A percentile compares a stretch with the other conserved stretches of the same genome.
Evolutionary conservation across 768 basidiomycete species (phyloP).

Genomic region (Crucibulum laeve): DNA sequence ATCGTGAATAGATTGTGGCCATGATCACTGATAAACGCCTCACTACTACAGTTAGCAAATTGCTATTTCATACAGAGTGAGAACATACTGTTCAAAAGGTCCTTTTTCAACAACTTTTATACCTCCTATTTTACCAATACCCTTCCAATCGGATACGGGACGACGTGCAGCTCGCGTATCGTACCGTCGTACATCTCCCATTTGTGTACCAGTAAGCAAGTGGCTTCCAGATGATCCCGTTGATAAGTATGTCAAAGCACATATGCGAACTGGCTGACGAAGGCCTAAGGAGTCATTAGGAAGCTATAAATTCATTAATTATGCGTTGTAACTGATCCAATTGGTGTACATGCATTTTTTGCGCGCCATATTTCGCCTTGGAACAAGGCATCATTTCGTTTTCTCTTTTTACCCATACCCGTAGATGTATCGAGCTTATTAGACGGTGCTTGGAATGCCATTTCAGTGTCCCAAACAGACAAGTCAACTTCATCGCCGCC

Average conservation of each 20-base stretch:
- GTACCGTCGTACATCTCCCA: slow-evolving; percentile 73
- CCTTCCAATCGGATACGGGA: slow-evolving; percentile 67
- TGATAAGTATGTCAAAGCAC: slow-evolving; percentile 57
- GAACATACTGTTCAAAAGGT: slow-evolving; percentile 55
- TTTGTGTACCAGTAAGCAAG: slow-evolving; percentile 66
- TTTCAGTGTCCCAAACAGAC: slow-evolving; percentile 74
- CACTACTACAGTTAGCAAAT: slow-evolving; percentile 33
- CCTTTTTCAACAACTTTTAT: slow-evolving; percentile 58
- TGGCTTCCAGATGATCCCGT: slow-evolving; percentile 36
- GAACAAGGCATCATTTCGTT: slow-evolving; percentile 52
- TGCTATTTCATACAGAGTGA: background rate
- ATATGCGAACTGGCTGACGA: slow-evolving; percentile 76
- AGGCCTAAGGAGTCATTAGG: slow-evolving; percentile 73
- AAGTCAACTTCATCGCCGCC: slow-evolving; percentile 85
- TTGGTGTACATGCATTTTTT: slow-evolving; percentile 54
- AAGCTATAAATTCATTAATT: slow-evolving; percentile 32
- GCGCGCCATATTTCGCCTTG: slow-evolving; percentile 82
- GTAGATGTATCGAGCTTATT: slow-evolving; percentile 11
- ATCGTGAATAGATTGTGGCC: slow-evolving; percentile 60
- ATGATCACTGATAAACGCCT: slow-evolving; percentile 66
- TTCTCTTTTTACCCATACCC: slow-evolving; percentile 46
- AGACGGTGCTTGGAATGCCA: slow-evolving; percentile 35
- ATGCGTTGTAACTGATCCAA: background rate
- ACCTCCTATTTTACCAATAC: slow-evolving; percentile 56
- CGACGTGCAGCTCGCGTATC: slow-evolving; percentile 67